Percentiles rank a stretch among this genome's conserved stretches.
Evolutionary conservation across 306 rosid genomes (phyloP).

Genomic region (Lablab purpureus): DNA sequence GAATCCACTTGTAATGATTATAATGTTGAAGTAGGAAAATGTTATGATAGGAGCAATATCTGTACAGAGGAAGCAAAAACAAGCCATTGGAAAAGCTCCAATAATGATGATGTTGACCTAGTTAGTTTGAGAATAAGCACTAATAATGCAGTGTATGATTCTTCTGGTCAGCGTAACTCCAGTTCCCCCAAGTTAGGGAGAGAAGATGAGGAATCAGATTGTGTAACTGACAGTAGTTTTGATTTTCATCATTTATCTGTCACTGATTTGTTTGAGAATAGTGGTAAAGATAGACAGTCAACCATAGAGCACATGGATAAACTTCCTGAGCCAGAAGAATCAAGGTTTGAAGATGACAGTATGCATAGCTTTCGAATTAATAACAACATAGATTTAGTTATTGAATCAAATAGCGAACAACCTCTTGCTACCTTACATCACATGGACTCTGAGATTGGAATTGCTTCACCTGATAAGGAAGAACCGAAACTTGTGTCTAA

Average conservation of each 20-base stretch:
- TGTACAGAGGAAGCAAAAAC: constrained; percentile 60
- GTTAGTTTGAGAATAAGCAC: constrained; percentile 65
- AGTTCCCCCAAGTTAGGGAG: constrained; percentile 56
- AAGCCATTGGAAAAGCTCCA: constrained; percentile 61
- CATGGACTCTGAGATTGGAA: constrained; percentile 64
- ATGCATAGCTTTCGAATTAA: constrained; percentile 80
- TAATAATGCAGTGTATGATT: constrained; percentile 59
- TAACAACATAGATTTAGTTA: constrained; percentile 75
- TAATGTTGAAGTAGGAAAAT: constrained; percentile 56
- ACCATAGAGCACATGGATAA: constrained; percentile 48
- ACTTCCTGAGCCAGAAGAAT: constrained; percentile 47
- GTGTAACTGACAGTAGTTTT: constrained; percentile 56
- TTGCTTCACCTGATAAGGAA: constrained; percentile 57
- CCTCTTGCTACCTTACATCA: constrained; percentile 53
- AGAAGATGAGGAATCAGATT: constrained; percentile 63
- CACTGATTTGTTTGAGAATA: constrained; percentile 68
- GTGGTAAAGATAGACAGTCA: constrained; percentile 53
- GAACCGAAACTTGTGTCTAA: constrained; percentile 51
- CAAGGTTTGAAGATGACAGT: constrained; percentile 63
- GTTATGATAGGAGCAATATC: constrained; percentile 53
- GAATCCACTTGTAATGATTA: constrained; percentile 58
- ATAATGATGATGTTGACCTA: constrained; percentile 63
- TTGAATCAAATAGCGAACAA: constrained; percentile 65
- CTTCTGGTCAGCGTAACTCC: constrained; percentile 56
- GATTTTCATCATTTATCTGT: constrained; percentile 77